These are phyloP conservation scores for Zygosaccharomyces bailii DNA, from an alignment of 805 yeast genomes.

Conservation along the genomic window DNA sequence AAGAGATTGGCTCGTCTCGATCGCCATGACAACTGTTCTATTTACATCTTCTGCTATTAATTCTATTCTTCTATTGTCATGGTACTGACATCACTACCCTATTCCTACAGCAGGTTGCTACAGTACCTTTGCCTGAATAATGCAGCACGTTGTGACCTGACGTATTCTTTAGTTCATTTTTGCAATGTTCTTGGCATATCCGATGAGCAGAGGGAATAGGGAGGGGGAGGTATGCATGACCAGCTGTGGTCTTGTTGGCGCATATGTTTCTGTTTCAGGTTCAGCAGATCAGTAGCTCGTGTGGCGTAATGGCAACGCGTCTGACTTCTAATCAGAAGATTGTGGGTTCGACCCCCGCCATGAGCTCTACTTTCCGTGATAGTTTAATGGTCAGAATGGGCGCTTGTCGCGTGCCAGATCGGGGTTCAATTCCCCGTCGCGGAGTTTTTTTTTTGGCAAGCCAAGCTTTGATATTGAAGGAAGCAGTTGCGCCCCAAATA, in stretches of 20 bases:
- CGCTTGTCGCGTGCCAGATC: conserved; percentile 11
- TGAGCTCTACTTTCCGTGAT: conserved; percentile 38
- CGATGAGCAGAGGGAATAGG: too few species aligned
- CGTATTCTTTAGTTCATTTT: too few species aligned
- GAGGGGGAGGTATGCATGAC: too few species aligned
- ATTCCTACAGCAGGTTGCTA: too few species aligned
- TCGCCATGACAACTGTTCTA: background rate
- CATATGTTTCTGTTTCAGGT: background rate
- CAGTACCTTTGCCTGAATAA: too few species aligned
- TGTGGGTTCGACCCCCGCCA: conserved; percentile 57
- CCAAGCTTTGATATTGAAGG: background rate
- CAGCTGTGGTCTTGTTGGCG: background rate
- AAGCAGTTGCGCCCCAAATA: too few species aligned
- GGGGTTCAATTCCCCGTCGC: conserved; percentile 11
- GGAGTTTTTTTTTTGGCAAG: background rate
- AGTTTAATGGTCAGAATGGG: conserved; percentile 10
- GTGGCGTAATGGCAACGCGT: conserved; percentile 58
- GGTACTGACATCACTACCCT: too few species aligned
- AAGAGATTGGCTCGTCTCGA: background rate
- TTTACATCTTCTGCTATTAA: background rate
- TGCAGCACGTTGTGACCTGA: too few species aligned
- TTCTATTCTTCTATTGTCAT: too few species aligned
- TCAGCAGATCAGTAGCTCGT: conserved; percentile 36
- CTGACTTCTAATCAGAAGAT: conserved; percentile 55
- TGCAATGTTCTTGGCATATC: too few species aligned